Evolutionary conservation across 1,139 yeast genomes (phyloP), one percentile per base, ranked within the genome.

Genomic region (Taiozyma sp.): DNA sequence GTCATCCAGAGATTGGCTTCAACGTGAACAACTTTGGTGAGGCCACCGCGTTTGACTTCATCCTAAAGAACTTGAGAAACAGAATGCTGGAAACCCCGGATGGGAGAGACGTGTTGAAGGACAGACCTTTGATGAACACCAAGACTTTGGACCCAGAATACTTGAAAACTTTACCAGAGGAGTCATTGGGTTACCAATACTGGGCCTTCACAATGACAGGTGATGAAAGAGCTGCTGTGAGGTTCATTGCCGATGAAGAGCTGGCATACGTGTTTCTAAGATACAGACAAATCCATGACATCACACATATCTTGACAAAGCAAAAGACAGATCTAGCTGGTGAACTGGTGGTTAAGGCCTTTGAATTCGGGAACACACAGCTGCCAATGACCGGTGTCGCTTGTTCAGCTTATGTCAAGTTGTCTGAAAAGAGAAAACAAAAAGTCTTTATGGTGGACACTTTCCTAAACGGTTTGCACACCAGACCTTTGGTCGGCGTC

Each of bases 351-450:
- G 87, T 93, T 28, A 93, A 93, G 69, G 87, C 92, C 29, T 83
- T 95, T 60, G 99, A 93, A 69, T 96, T 84, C 65, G 87, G 93
- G 67, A 93, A 93, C 66, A 80, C 93, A 54, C 96, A 97, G 2
- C 81, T 95, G 46, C 98, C 98, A 22, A 92, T 95, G 95, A 92
- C 97, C 10, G 96, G 96, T 0, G 70, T 95, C 49, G 95, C 97
- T 0, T 61, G 89, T 28, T 80, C 90, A 60, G 97, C 97, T 3
- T 97, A 97, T 1, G 76, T 88, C 63, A 74, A 90, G 54, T 74
- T 93, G 51, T 80, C 78, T 51, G 70, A 78, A 14, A 72, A 75
- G 57, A 75, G 75, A 60, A 78, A 77, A 59, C 65, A 71, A 23
- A 69, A 66, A 56, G 70, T 65, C 28, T 67, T 83, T 34, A 69